Conservation (phyloP, 371 early-diverging fungal species). For the Saksenaea vasiformis region DNA sequence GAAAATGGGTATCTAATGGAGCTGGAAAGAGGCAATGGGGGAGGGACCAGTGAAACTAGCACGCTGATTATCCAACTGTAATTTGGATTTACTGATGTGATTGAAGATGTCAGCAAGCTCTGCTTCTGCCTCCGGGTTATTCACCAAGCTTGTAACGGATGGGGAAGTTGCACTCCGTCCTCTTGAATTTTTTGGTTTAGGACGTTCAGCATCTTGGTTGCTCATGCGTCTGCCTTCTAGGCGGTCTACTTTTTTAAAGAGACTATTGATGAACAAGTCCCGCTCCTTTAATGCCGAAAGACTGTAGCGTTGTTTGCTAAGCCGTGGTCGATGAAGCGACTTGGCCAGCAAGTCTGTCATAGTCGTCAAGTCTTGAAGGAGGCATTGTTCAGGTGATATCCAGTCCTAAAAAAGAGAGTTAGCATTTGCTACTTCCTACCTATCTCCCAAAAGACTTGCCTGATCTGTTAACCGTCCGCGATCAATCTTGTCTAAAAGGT, state of each 20-base stretch:
- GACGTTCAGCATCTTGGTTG: constrained; percentile 34
- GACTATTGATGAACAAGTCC: constrained; percentile 26
- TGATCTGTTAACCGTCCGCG: constrained; percentile 33
- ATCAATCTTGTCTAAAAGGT: constrained; percentile 23
- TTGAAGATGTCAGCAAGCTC: constrained; percentile 31
- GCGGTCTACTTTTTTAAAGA: constrained; percentile 33
- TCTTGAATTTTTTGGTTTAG: neutral
- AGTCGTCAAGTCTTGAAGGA: constrained; percentile 45
- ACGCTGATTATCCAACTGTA: constrained; percentile 36
- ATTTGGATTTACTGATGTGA: constrained; percentile 25
- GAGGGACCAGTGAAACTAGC: constrained; percentile 20
- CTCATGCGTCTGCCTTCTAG: constrained; percentile 29
- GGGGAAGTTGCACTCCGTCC: neutral
- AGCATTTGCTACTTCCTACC: neutral
- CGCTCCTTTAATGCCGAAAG: constrained; percentile 26
- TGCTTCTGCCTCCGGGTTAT: constrained; percentile 12
- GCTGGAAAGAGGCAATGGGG: neutral
- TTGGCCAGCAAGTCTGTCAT: constrained; percentile 59
- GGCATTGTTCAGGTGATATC: constrained; percentile 40
- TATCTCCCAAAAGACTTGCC: constrained; percentile 17
- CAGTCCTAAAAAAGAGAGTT: constrained; percentile 37
- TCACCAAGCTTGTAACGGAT: neutral
- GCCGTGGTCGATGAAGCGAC: constrained; percentile 37
- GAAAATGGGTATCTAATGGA: neutral
- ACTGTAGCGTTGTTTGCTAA: constrained; percentile 25